Conservation (phyloP, 805 yeast species). For the Pichia nanzhaoensis region DNA sequence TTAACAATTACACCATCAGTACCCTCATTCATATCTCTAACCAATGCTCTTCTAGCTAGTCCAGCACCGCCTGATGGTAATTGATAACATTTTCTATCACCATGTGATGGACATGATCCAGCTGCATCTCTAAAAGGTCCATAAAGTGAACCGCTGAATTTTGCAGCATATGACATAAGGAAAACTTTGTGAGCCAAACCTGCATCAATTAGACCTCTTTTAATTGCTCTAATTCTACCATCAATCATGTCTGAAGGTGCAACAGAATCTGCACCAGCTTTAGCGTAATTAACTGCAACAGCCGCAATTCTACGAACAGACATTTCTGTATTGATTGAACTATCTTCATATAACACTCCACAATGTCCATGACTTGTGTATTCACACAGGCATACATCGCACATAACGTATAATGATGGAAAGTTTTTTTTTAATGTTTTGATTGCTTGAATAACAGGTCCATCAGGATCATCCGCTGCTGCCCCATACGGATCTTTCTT, state of each 20-base stretch:
- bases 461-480: constrained; percentile 91
- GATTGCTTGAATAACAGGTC: constrained; percentile 84
- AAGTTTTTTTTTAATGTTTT: constrained; percentile 55
- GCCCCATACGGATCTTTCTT: constrained; percentile 78
- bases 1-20: constrained; percentile 94
- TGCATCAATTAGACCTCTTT: constrained; percentile 72
- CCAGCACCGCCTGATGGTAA: constrained; percentile 92
- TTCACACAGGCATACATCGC: constrained; percentile 96
- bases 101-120: constrained; percentile 79
- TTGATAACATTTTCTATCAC: constrained; percentile 91
- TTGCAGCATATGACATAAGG: constrained; percentile 91
- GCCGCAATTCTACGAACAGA: constrained; percentile 83
- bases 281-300: constrained; percentile 91
- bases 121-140: constrained; percentile 99
- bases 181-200: constrained; percentile 81
- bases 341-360: constrained; percentile 84
- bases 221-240: constrained; percentile 86
- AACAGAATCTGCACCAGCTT: constrained; percentile 91
- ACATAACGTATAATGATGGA: constrained; percentile 81
- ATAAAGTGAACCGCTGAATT: constrained; percentile 82
- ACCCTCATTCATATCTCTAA: constrained; percentile 85
- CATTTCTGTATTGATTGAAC: constrained; percentile 65
- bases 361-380: constrained; percentile 98
- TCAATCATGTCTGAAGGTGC: constrained; percentile 99
- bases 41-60: constrained; percentile 83